Evolutionary conservation across 2,329 filamentous ascomycete species (phyloP), one percentile per base, ranked within the genome.

Genomic region (Ophiostoma montium): DNA sequence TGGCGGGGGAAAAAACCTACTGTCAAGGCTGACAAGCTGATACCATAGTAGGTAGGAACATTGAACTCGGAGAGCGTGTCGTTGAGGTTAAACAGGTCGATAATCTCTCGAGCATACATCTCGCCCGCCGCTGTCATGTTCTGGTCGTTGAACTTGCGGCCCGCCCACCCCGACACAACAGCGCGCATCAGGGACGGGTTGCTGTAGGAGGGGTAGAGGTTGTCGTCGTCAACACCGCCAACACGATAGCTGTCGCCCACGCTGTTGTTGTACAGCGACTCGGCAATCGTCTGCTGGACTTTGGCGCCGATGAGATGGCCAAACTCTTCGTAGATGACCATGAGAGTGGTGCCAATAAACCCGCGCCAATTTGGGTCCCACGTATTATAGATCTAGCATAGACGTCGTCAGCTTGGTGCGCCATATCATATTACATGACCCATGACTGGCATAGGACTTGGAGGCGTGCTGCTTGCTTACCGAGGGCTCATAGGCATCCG

Each of bases 281-380:
- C 65, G 0, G 78, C 59, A 49, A 82, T 74, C 15, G 71, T 63
- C 0, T 58, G 50, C 44, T 67, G 61, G 0, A 65, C 65, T 3
- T 56, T 46, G 46, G 59, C 53, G 46, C 59, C 63, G 3, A 72
- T 53, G 1, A 80, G 63, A 50, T 71, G 58, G 0, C 66, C 59
- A 48, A 75, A 81, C 53, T 81, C 76, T 57, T 81, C 77, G 19
- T 78, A 64, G 23, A 71, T 71, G 36, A 80, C 63, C 23, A 81
- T 70, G 13, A 81, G 67, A 0, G 74, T 70, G 0, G 75, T 78
- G 12, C 75, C 75, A 32, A 81, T 67, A 50, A 82, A 81, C 1
- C 76, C 77, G 46, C 78, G 66, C 77, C 77, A 81, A 53, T 82
- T 81, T 2, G 76, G 76, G 54, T 81, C 78, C 72, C 75, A 81